Evolutionary conservation across 2,329 filamentous ascomycete genomes (phyloP), one percentile per base, ranked within the genome.

Genomic region (Colletotrichum coccodes): DNA sequence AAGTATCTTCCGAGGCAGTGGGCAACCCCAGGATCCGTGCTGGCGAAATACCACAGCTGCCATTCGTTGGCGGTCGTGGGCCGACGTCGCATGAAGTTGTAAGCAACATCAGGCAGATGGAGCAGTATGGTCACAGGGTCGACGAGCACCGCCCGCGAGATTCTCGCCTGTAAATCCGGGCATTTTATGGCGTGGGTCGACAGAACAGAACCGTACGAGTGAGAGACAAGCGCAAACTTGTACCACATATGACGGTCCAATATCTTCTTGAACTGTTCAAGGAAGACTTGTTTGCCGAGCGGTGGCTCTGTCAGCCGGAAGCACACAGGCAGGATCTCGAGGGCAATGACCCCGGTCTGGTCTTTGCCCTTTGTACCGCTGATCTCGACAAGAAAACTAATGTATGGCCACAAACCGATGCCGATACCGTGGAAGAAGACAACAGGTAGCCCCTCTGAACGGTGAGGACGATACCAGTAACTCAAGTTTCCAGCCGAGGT

Each of bases 361-460:
- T 82, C 84, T 6, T 69, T 71, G 1, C 71, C 73, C n/a, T 75
- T 73, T 4, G 73, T 28, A 18, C 23, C 23, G 16, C 18, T 82
- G 44, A 92, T 77, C 58, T 86, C 83, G 40, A 78, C 75, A 2
- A 93, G 79, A 72, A 91, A 91, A 18, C 79, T 76, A 14, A 84
- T 80, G 73, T 92, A 92, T 0, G 90, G 86, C 76, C 87, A 87
- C 2, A 93, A 82, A 0, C 91, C 91, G 65, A 93, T 84, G 46
- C 91, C 90, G 61, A 93, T 92, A 23, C 91, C 91, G 72, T 93
- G 91, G 54, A 93, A 83, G 78, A 92, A 93, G 5, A 93, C 77
- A 6, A 93, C 78, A 0, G 91, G 91, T 0, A 87, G 78, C 4
- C 79, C 83, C 63, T 83, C 84, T 1, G 87, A 87, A 0, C 81